phyloP scores from a whole-genome alignment of 495 filamentous ascomycete species.

The Neurospora sp. region DNA sequence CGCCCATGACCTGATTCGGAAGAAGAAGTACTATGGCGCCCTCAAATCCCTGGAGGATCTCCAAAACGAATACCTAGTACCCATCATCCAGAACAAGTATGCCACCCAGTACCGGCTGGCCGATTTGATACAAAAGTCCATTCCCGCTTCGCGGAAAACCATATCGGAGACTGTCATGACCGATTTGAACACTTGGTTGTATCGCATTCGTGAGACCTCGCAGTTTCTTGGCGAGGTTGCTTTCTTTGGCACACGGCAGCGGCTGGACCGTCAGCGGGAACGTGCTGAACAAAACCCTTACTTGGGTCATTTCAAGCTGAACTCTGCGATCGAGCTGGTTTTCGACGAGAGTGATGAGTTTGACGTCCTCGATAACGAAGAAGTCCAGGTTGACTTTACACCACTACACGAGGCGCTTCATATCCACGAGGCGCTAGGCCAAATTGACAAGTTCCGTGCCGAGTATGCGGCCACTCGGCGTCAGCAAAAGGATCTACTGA shows the following conservation, averaged over 20 bases:
- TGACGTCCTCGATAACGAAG: constrained; percentile 87
- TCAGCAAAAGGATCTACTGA: constrained; percentile 80
- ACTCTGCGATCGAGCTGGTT: constrained; percentile 91
- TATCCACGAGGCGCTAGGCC: constrained; percentile 91
- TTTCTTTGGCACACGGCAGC: constrained; percentile 85
- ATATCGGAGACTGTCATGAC: constrained; percentile 96
- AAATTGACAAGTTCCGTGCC: constrained; percentile 77
- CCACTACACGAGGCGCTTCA: constrained; percentile 93
- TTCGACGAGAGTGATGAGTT: constrained; percentile 94
- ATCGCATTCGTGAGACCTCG: constrained; percentile 86
- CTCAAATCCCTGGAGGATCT: constrained; percentile 90
- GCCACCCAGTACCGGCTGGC: constrained; percentile 92
- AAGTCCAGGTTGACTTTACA: constrained; percentile 86
- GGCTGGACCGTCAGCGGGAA: constrained; percentile 75
- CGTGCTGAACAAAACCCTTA: constrained; percentile 60
- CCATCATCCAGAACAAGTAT: constrained; percentile 56
- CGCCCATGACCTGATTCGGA: constrained; percentile 78
- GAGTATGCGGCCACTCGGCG: constrained; percentile 86
- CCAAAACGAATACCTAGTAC: constrained; percentile 80
- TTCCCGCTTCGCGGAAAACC: constrained; percentile 82
- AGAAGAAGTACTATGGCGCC: constrained; percentile 92
- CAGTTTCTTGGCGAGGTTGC: constrained; percentile 95
- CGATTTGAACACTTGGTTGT: constrained; percentile 97
- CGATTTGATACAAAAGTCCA: constrained; percentile 88
- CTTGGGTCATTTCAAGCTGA: constrained; percentile 75